Evolutionary conservation across 2,329 filamentous ascomycete species (phyloP), one percentile per base, ranked within the genome.

Genomic region (Lasiodiplodia theobromae): DNA sequence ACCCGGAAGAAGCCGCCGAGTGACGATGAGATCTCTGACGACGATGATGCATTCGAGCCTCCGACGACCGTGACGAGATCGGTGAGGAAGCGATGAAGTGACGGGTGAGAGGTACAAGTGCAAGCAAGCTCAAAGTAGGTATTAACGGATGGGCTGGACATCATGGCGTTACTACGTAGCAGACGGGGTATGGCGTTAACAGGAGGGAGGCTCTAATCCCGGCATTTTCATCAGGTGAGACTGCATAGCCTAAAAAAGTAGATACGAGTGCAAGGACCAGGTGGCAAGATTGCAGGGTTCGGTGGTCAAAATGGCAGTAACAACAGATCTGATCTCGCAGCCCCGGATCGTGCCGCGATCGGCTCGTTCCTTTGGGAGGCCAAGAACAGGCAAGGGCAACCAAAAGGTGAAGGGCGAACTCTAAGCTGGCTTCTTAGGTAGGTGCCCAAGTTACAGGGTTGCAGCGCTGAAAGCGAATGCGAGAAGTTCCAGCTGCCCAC

Each of bases 11-110:
- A 49, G 16, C 49, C 51, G 12, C 52, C 80, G 78, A 80, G 77
- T 58, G 79, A 81, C 62, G 79, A 81, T 66, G 79, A 81, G 66
- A 81, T 81, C 21, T 79, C 77, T 6, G 79, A 80, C 65, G 71
- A 73, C 54, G 69, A 71, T 49, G 79, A 80, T 68, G 79, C 78
- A 21, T 81, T 81, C 64, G 79, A 81, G 63, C 77, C 79, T 1
- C 70, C 73, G 21, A 72, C 77, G 28, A 49, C 71, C 10, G 72
- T 72, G 40, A 66, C 76, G 25, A 70, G 77, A 51, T 37, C 60
- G 21, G 52, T 4, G n/a, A 21, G 44, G 44, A 64, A 25, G 25
- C 23, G 56, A 60, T 23, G n/a, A 40, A 38, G 37, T 6, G 11
- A n/a, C 14, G 5, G 34, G 21, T 8, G 54, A 23, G 18, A 38